phyloP scores from a whole-genome alignment of 148 eudicot genomes.

The Nyssa sinensis region DNA sequence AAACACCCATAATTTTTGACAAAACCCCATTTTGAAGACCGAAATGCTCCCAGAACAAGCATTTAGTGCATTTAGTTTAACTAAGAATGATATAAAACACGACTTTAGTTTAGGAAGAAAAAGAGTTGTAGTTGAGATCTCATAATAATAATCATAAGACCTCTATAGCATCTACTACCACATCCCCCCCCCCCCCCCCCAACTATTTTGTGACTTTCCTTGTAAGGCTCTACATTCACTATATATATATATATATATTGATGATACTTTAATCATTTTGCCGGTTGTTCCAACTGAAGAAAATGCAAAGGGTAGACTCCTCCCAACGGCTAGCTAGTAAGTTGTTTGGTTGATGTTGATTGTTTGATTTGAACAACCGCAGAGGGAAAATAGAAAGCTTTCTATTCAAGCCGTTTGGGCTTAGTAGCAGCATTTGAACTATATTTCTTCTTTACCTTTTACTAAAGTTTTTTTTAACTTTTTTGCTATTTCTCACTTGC shows the following conservation, averaged over 20 bases:
- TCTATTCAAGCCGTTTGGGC: neutral
- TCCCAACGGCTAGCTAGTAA: conserved; percentile 14
- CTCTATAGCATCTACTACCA: conserved; percentile 3
- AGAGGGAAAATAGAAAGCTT: neutral
- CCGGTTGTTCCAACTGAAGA: conserved; percentile 27
- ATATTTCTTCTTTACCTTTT: neutral
- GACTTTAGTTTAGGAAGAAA: neutral
- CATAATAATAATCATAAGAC: conserved; percentile 8
- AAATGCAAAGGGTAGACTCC: conserved; percentile 6
- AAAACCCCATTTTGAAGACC: no score
- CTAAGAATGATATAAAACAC: neutral
- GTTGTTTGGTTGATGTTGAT: neutral
- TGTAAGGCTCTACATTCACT: conserved; percentile 6
- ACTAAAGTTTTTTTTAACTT: no score
- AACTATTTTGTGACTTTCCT: conserved; percentile 15
- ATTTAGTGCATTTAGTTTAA: neutral
- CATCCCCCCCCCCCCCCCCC: conserved; percentile 15
- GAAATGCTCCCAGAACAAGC: no score
- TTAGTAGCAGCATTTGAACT: neutral
- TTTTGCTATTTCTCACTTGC: neutral
- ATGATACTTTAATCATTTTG: conserved; percentile 9
- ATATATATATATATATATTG: neutral
- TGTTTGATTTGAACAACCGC: conserved; percentile 1
- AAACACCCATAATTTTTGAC: no score
- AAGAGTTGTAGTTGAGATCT: neutral